phyloP scores from a whole-genome alignment of 208 protist species.

The Leishmania guyanensis region DNA sequence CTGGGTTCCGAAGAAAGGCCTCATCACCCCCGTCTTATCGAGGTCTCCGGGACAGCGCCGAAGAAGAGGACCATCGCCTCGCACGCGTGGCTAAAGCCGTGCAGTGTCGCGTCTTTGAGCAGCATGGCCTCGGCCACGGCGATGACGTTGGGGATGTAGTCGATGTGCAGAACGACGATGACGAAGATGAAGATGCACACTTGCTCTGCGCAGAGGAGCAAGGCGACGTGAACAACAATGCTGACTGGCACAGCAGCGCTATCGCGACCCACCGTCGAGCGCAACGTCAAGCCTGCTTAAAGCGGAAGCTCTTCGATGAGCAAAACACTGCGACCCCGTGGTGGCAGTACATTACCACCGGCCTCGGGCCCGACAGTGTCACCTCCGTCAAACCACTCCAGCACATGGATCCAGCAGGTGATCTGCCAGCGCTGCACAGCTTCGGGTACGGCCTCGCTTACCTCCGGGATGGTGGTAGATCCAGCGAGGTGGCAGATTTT shows the following conservation, averaged over 20 bases:
- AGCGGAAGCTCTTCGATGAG: constrained; percentile 46
- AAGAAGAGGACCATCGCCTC: constrained; percentile 1
- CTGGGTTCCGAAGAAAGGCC: background rate
- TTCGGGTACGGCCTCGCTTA: constrained; percentile 69
- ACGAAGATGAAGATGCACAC: background rate
- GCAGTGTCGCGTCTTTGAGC: constrained; percentile 13
- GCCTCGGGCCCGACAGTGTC: constrained; percentile 48
- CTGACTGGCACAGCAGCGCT: background rate
- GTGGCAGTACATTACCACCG: constrained; percentile 86
- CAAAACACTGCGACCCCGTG: constrained; percentile 63
- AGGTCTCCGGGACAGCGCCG: background rate
- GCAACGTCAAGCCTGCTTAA: constrained; percentile 3
- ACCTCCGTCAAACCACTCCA: constrained; percentile 61
- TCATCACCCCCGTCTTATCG: background rate
- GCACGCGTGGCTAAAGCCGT: constrained; percentile 5
- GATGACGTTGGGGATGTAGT: constrained; percentile 2
- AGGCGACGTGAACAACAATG: background rate
- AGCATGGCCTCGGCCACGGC: constrained; percentile 22
- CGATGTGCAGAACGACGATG: background rate
- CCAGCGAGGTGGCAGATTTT: constrained; percentile 31
- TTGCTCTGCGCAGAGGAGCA: background rate
- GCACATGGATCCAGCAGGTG: constrained; percentile 38
- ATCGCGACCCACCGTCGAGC: background rate
- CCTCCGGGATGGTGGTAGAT: constrained; percentile 28
- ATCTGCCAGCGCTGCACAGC: constrained; percentile 70